phyloP scores from a whole-genome alignment of 1,139 yeast species.

The Taphrina pruni region DNA sequence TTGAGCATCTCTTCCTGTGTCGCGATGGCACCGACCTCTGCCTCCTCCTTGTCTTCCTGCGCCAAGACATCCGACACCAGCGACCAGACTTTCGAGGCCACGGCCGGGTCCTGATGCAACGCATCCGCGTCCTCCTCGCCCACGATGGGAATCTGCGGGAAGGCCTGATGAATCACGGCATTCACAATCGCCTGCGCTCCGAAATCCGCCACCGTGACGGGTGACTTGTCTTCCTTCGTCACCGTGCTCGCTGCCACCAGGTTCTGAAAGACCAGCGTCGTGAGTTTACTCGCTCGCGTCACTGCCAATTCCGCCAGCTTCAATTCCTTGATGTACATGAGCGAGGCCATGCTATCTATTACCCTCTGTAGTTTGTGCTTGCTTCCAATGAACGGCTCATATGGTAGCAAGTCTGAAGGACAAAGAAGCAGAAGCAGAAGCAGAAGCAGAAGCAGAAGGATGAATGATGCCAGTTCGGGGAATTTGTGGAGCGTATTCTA shows the following conservation, averaged over 20 bases:
- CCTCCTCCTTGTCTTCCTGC: constrained; percentile 47
- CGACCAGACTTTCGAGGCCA: constrained; percentile 55
- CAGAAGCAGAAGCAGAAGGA: background rate
- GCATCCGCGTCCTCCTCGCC: constrained; percentile 91
- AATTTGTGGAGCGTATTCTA: constrained; percentile 3
- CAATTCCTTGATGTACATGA: constrained; percentile 30
- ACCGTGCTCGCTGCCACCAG: constrained; percentile 63
- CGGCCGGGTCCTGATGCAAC: constrained; percentile 59
- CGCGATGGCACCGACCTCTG: constrained; percentile 52
- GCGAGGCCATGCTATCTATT: constrained; percentile 15
- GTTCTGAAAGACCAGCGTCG: constrained; percentile 70
- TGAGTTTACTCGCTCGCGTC: constrained; percentile 78
- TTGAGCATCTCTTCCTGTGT: constrained; percentile 61
- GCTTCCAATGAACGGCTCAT: too few relatives aligned
- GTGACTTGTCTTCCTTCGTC: constrained; percentile 86
- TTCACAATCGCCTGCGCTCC: constrained; percentile 95
- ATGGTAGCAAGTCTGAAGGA: too few relatives aligned
- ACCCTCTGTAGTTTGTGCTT: too few relatives aligned
- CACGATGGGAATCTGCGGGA: constrained; percentile 83
- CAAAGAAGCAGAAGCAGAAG: background rate
- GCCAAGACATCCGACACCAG: constrained; percentile 49
- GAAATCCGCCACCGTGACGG: constrained; percentile 97
- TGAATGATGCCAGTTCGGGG: constrained; percentile 14
- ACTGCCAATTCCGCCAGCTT: constrained; percentile 61
- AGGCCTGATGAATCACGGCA: constrained; percentile 75